These are phyloP conservation scores for Diaporthe amygdali DNA, from an alignment of 2,329 filamentous ascomycete species.

Conservation along the genomic window DNA sequence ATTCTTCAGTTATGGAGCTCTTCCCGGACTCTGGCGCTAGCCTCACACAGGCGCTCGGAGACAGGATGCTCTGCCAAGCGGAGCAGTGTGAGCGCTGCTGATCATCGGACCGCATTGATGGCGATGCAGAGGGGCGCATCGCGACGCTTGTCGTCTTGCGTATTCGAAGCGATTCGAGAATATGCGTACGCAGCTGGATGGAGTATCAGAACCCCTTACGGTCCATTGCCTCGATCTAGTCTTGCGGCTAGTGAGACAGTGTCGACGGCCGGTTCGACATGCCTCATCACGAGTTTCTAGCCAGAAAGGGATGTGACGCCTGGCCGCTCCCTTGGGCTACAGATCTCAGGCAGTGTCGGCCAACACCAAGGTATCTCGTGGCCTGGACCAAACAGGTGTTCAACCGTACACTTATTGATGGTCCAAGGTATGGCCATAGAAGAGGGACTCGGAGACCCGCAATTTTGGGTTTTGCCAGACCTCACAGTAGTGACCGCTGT, in stretches of 20 bases:
- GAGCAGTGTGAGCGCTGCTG: not conserved
- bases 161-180: not conserved
- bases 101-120: not conserved
- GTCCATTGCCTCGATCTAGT: too few relatives aligned
- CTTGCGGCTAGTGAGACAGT: not conserved
- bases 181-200: not conserved
- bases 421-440: not conserved
- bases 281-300: not conserved
- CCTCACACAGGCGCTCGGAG: not conserved
- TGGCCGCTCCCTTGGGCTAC: not conserved
- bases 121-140: not conserved
- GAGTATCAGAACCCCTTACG: not conserved
- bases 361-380: not conserved
- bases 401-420: not conserved
- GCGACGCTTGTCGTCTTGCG: not conserved
- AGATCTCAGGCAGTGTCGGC: not conserved
- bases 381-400: not conserved
- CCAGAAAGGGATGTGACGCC: not conserved
- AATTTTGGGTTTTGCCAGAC: not conserved
- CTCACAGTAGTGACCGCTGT: not conserved
- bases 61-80: not conserved
- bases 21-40: constrained; percentile 18
- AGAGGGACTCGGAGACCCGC: not conserved
- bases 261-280: not conserved
- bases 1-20: constrained; percentile 16